Percentiles rank a stretch among this genome's conserved stretches.
These are phyloP conservation scores for Trametes gibbosa DNA, from an alignment of 768 basidiomycete genomes.

Conservation along the genomic window DNA sequence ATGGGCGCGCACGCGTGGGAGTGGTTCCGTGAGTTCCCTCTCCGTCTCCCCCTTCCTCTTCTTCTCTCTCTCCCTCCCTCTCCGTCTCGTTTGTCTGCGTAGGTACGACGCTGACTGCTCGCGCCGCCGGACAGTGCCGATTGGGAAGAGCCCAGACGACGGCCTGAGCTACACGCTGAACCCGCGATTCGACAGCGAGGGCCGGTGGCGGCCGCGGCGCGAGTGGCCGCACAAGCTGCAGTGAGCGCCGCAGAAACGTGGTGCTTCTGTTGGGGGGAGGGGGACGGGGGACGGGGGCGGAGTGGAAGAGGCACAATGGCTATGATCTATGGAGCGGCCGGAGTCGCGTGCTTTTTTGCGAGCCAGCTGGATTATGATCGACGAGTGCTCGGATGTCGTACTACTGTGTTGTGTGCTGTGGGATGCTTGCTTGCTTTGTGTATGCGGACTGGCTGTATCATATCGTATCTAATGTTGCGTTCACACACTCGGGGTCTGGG, in stretches of 20 bases:
- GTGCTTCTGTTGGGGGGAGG: too few species aligned
- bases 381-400: background rate
- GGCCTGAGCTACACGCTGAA: constrained; percentile 67
- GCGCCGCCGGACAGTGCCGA: constrained; percentile 34
- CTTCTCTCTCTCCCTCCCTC: too few species aligned
- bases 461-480: background rate
- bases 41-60: too few species aligned
- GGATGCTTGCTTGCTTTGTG: background rate
- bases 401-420: background rate
- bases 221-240: constrained; percentile 71
- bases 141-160: constrained; percentile 54
- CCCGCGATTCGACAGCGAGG: constrained; percentile 69
- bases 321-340: background rate
- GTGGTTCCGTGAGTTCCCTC: constrained; percentile 85
- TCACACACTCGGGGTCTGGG: too few species aligned
- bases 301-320: background rate
- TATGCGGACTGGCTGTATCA: background rate
- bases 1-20: constrained; percentile 71
- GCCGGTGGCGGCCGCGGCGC: constrained; percentile 59
- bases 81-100: too few species aligned
- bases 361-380: background rate
- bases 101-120: background rate
- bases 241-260: constrained; percentile 33
- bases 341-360: background rate
- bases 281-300: too few species aligned